Evolutionary conservation across 2,329 filamentous ascomycete species (phyloP).

Genomic region (Ophiostoma piceae): DNA sequence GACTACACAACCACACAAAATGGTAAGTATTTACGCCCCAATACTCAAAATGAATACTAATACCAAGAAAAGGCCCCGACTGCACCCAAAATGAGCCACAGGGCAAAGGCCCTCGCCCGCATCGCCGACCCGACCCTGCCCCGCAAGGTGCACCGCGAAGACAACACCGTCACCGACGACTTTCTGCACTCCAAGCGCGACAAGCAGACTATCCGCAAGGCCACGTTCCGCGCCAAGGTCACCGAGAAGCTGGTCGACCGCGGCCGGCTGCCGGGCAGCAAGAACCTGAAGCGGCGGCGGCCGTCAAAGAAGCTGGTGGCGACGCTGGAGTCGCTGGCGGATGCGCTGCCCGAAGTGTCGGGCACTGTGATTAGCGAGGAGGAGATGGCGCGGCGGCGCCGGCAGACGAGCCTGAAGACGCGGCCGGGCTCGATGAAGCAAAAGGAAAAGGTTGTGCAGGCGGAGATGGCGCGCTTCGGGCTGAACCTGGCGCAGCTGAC

Average conservation of each 20-base stretch:
- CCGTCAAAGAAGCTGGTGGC: constrained; percentile 73
- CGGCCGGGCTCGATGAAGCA: constrained; percentile 75
- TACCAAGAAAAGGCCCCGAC: constrained; percentile 16
- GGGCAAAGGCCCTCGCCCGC: constrained; percentile 49
- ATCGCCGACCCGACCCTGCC: constrained; percentile 48
- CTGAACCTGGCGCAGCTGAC: constrained; percentile 73
- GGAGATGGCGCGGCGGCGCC: constrained; percentile 54
- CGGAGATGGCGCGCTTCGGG: constrained; percentile 79
- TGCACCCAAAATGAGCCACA: constrained; percentile 29
- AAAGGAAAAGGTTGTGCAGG: constrained; percentile 71
- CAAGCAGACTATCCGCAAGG: constrained; percentile 77
- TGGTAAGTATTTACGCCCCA: neutral
- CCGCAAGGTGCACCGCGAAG: constrained; percentile 47
- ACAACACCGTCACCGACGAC: constrained; percentile 47
- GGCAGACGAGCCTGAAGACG: constrained; percentile 68
- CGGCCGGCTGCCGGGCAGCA: constrained; percentile 29
- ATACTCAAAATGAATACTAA: neutral
- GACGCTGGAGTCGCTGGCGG: constrained; percentile 68
- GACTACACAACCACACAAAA: neutral
- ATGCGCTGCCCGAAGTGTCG: constrained; percentile 66
- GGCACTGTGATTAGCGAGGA: constrained; percentile 33
- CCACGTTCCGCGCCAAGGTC: constrained; percentile 71
- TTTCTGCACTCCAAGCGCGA: constrained; percentile 75
- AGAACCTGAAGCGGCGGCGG: constrained; percentile 52
- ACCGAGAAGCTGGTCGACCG: constrained; percentile 46